Evolutionary conservation across 2,329 filamentous ascomycete genomes (phyloP).

Genomic region (Fusarium annulatum): DNA sequence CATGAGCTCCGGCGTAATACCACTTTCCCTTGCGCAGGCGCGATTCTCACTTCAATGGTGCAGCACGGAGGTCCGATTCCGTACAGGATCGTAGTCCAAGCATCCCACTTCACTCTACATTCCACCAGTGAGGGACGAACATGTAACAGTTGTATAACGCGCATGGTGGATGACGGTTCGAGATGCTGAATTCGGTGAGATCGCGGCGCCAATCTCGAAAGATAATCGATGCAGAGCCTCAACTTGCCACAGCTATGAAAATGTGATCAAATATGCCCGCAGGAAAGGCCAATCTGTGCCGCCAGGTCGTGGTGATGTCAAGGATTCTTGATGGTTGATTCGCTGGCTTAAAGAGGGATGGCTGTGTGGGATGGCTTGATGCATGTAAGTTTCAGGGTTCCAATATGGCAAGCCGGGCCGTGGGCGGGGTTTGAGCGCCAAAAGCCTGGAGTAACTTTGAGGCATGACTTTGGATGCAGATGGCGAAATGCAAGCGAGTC

Average conservation of each 20-base stretch:
- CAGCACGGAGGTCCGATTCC: slow-evolving; percentile 1
- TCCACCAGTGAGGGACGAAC: slow-evolving; percentile 34
- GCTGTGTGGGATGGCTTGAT: slow-evolving; percentile 26
- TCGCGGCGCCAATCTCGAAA: slow-evolving; percentile 8
- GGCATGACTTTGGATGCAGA: slow-evolving; percentile 40
- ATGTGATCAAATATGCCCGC: slow-evolving; percentile 3
- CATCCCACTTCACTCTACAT: slow-evolving; percentile 18
- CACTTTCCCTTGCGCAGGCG: slow-evolving; percentile 21
- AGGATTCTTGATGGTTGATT: slow-evolving; percentile 24
- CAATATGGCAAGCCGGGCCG: slow-evolving; percentile 36
- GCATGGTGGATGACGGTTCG: slow-evolving; percentile 14
- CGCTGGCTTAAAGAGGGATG: slow-evolving; percentile 24
- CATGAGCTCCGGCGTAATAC: slow-evolving; percentile 12
- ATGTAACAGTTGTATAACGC: slow-evolving; percentile 28
- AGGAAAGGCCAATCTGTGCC: slow-evolving; percentile 23
- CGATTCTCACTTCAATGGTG: slow-evolving; percentile 17
- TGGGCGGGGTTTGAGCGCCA: slow-evolving; percentile 36
- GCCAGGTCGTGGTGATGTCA: slow-evolving; percentile 23
- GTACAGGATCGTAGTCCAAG: slow-evolving; percentile 11
- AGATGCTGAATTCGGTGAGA: slow-evolving; percentile 20
- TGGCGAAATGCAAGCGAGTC: slow-evolving; percentile 27
- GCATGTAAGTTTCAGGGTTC: slow-evolving; percentile 30
- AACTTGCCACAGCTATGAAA: slow-evolving; percentile 16
- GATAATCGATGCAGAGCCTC: slow-evolving; percentile 34
- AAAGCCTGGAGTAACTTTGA: slow-evolving; percentile 25